A percentile compares a stretch with the other conserved stretches of the same genome.
These are phyloP conservation scores for Boletus patriciae DNA, from an alignment of 768 basidiomycete species.

Conservation along the genomic window DNA sequence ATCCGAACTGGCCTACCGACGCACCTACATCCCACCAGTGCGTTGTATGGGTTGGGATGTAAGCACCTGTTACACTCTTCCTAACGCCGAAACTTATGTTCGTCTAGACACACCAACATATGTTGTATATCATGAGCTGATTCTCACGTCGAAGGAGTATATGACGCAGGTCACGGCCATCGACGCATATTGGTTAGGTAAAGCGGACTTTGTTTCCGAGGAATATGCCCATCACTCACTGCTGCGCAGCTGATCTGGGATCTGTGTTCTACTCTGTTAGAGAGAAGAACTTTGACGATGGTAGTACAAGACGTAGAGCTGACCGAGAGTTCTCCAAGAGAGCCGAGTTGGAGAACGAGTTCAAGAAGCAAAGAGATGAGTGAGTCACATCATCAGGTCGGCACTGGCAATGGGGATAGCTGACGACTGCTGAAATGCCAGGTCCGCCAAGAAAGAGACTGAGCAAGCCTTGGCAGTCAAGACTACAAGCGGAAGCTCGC, in stretches of 20 bases:
- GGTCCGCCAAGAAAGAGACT: constrained; percentile 59
- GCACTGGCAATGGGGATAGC: neutral
- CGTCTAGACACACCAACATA: constrained; percentile 87
- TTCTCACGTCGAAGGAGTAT: constrained; percentile 94
- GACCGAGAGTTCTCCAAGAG: constrained; percentile 90
- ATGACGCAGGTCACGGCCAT: constrained; percentile 99
- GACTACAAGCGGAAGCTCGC: constrained; percentile 53
- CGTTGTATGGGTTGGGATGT: constrained; percentile 95
- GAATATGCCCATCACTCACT: constrained; percentile 2
- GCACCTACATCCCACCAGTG: constrained; percentile 95
- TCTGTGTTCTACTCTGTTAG: constrained; percentile 97
- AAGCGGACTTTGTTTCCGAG: constrained; percentile 18
- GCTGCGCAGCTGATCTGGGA: constrained; percentile 76
- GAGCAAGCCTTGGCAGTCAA: constrained; percentile 61
- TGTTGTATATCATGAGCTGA: constrained; percentile 95
- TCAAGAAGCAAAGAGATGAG: constrained; percentile 82
- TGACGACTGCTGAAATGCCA: constrained; percentile 28
- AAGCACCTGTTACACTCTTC: constrained; percentile 31
- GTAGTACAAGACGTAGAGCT: constrained; percentile 70
- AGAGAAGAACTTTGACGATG: constrained; percentile 95
- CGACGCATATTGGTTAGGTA: constrained; percentile 96
- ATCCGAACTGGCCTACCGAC: constrained; percentile 93
- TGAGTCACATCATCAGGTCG: constrained; percentile 14
- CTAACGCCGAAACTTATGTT: neutral
- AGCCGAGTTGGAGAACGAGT: constrained; percentile 90